Evolutionary conservation across 768 basidiomycete species (phyloP), one percentile per base, ranked within the genome.

Genomic region (Naganishia onofrii): DNA sequence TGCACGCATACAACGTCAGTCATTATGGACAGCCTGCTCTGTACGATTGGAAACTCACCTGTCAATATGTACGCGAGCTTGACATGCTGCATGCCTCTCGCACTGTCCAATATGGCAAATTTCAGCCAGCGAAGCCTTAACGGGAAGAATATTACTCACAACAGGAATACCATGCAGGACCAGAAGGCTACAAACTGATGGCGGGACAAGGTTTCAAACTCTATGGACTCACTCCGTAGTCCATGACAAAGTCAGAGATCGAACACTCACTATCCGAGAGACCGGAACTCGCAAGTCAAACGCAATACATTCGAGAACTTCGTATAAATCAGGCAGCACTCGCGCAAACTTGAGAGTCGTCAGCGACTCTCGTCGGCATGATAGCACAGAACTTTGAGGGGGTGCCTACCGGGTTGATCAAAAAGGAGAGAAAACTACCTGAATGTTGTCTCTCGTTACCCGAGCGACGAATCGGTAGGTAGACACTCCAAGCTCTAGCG

Each of bases 231-330:
- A 8, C 21, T 5, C 57, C 34, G 15, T 38, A 10, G 34, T n/a
- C 34, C 21, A 32, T 19, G n/a, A n/a, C n/a, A n/a, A n/a, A n/a
- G n/a, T 36, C 23, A 58, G 6, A 58, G 29, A 7, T 32, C 15
- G 28, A 23, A 7, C 6, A 44, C 60, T 13, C 26, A 63, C 60
- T 29, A 63, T 29, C n/a, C 23, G 29, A 15, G 28, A 44, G 2
- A 63, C 38, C 2, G 60, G 60, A 9, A 26, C 3, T 28, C 60
- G 21, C 7, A 63, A 1, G 28, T 63, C 60, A 44, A 26, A 44
- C 15, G 60, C 60, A n/a, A 63, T 26, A 26, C 42, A 26, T 44
- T 63, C 60, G 23, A 63, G 38, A 44, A 63, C 34, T 28, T 63
- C 60, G 21, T 26, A 63, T 8, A 63, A 13, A 29, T 63, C 60